These are phyloP conservation scores for Parathielavia appendiculata DNA, from an alignment of 495 filamentous ascomycete genomes.

Conservation along the genomic window DNA sequence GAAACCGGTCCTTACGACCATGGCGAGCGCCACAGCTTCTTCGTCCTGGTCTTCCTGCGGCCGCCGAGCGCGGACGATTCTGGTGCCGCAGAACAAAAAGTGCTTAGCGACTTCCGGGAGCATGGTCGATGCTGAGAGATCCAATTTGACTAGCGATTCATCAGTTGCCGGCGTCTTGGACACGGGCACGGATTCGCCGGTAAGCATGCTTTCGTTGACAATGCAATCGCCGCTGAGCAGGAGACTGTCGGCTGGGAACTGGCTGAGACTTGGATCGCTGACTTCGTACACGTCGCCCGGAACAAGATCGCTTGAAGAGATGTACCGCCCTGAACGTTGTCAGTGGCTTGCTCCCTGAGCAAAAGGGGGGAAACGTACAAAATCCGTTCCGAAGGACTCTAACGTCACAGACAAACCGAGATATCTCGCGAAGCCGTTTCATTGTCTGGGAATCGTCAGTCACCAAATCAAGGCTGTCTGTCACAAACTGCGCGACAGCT, in stretches of 20 bases:
- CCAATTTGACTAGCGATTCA: slow-evolving; percentile 65
- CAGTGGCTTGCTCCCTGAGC: slow-evolving; percentile 20
- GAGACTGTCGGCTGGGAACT: slow-evolving; percentile 91
- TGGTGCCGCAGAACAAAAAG: slow-evolving; percentile 91
- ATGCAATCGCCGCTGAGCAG: slow-evolving; percentile 93
- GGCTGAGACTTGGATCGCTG: slow-evolving; percentile 88
- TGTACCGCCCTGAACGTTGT: slow-evolving; percentile 64
- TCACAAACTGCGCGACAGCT: slow-evolving; percentile 21
- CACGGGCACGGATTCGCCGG: slow-evolving; percentile 94
- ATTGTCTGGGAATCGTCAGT: slow-evolving; percentile 54
- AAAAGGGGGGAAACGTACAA: slow-evolving; percentile 53
- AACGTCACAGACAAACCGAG: slow-evolving; percentile 89
- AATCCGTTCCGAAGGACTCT: slow-evolving; percentile 91
- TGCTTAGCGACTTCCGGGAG: slow-evolving; percentile 75
- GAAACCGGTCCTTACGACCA: slow-evolving; percentile 91
- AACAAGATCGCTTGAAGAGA: slow-evolving; percentile 81
- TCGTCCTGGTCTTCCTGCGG: slow-evolving; percentile 79
- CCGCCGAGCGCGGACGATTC: slow-evolving; percentile 82
- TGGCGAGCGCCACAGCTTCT: slow-evolving; percentile 85
- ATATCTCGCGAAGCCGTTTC: slow-evolving; percentile 85
- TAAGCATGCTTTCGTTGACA: slow-evolving; percentile 99
- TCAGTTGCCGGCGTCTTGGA: slow-evolving; percentile 87
- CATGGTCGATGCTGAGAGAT: slow-evolving; percentile 72
- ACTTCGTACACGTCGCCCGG: slow-evolving; percentile 97
- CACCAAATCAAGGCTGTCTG: background rate